Evolutionary conservation across 176 grass and related monocot species (phyloP).

Genomic region (Rhynchospora pubera): DNA sequence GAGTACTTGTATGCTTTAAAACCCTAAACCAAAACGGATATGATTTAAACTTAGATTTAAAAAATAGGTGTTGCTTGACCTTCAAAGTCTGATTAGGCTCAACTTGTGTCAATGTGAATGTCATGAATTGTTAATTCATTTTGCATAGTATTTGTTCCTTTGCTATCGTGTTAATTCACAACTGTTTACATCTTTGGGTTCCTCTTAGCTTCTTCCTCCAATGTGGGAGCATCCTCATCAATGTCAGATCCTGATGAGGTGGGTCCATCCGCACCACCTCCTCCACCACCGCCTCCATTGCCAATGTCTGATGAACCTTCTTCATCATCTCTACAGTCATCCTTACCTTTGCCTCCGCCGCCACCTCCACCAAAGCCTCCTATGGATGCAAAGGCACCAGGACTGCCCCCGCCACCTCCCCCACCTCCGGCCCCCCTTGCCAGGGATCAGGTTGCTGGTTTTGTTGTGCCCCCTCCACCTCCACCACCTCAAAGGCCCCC

Average conservation of each 20-base stretch:
- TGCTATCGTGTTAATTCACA: background rate
- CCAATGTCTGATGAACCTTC: slow-evolving; percentile 46
- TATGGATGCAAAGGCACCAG: slow-evolving; percentile 23
- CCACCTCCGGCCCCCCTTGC: slow-evolving; percentile 67
- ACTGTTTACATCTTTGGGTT: slow-evolving; percentile 30
- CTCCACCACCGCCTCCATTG: slow-evolving; percentile 60
- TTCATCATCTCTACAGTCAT: slow-evolving; percentile 34
- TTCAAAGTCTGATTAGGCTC: background rate
- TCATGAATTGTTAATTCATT: background rate
- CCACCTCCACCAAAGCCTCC: slow-evolving; percentile 46
- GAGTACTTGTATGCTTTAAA: background rate
- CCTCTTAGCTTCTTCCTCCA: slow-evolving; percentile 46
- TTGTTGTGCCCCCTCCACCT: slow-evolving; percentile 51
- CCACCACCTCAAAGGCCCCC: slow-evolving; percentile 48
- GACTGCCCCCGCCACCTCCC: slow-evolving; percentile 54
- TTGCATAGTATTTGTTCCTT: background rate
- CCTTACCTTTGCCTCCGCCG: slow-evolving; percentile 46
- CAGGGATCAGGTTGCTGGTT: slow-evolving; percentile 43
- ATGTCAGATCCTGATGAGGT: slow-evolving; percentile 59
- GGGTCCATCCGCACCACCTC: slow-evolving; percentile 58
- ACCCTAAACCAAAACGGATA: background rate
- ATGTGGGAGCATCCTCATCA: slow-evolving; percentile 46
- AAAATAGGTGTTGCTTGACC: background rate
- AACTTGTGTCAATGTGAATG: background rate
- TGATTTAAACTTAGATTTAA: background rate